phyloP scores from a whole-genome alignment of 345 rosid genomes.

The Orychophragmus violaceus region DNA sequence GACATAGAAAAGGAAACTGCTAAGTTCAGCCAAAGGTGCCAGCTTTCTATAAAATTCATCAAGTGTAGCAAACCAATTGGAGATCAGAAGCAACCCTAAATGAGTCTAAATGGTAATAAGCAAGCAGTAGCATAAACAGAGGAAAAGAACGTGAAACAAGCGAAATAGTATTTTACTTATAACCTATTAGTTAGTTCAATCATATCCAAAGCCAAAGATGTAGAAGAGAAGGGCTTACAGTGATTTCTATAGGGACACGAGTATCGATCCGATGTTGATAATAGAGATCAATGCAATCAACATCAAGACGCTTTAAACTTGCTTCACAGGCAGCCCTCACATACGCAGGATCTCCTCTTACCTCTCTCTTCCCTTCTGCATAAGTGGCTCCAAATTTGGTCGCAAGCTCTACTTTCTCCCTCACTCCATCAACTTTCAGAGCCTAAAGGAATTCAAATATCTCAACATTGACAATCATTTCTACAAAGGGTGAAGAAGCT shows the following conservation, averaged over 20 bases:
- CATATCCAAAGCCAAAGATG: background rate
- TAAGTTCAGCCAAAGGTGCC: background rate
- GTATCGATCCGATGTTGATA: conserved; percentile 52
- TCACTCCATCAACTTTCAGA: conserved; percentile 32
- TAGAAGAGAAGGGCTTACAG: conserved; percentile 15
- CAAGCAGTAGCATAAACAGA: background rate
- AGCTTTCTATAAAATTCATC: too few relatives aligned
- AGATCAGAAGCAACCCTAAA: too few relatives aligned
- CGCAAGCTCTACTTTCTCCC: conserved; percentile 47
- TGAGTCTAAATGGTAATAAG: background rate
- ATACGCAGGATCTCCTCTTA: conserved; percentile 44
- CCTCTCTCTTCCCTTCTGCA: conserved; percentile 18
- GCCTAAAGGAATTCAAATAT: conserved; percentile 24
- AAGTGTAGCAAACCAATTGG: too few relatives aligned
- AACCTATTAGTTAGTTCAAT: background rate
- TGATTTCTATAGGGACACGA: conserved; percentile 28
- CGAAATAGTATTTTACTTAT: background rate
- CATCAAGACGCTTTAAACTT: conserved; percentile 50
- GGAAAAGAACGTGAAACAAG: background rate
- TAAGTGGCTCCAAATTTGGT: conserved; percentile 38
- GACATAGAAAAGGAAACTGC: background rate
- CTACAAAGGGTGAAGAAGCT: too few relatives aligned
- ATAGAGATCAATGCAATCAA: conserved; percentile 50
- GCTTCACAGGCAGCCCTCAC: conserved; percentile 54
- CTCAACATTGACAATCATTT: background rate